phyloP scores from a whole-genome alignment of 495 filamentous ascomycete species.

The Tuber brumale region DNA sequence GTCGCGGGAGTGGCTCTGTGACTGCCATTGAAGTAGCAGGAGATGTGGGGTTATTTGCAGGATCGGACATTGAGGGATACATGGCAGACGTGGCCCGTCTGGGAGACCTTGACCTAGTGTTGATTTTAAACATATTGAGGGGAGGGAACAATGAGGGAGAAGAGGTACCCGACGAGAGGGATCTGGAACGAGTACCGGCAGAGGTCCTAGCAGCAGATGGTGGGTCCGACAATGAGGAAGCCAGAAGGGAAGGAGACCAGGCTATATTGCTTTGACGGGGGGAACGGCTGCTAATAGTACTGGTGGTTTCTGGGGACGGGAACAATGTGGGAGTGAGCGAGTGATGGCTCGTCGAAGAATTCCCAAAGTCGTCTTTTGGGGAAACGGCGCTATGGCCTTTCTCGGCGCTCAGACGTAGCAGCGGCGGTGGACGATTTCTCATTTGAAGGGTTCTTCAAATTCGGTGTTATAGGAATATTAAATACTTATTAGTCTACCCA shows the following conservation, averaged over 20 bases:
- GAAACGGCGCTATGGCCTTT: constrained; percentile 26
- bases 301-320: constrained; percentile 14
- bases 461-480: constrained; percentile 24
- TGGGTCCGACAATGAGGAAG: constrained; percentile 3
- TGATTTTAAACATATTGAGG: constrained; percentile 38
- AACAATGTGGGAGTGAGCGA: constrained; percentile 29
- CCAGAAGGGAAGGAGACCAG: constrained; percentile 25
- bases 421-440: constrained; percentile 36
- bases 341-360: constrained; percentile 21
- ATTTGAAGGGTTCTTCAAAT: constrained; percentile 32
- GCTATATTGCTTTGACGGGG: constrained; percentile 30
- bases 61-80: constrained; percentile 25
- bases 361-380: constrained; percentile 21
- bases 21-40: constrained; percentile 33
- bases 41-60: constrained; percentile 27
- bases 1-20: constrained; percentile 33
- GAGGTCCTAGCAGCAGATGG: constrained; percentile 3
- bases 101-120: constrained; percentile 37
- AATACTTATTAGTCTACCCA: constrained; percentile 23
- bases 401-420: constrained; percentile 33
- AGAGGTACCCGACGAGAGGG: constrained; percentile 30
- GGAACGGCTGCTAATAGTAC: constrained; percentile 15
- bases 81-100: constrained; percentile 32
- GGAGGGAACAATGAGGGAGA: constrained; percentile 27
- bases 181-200: constrained; percentile 6